Conservation (phyloP, 129 eudicot species). For the Pittosporum tobira region DNA sequence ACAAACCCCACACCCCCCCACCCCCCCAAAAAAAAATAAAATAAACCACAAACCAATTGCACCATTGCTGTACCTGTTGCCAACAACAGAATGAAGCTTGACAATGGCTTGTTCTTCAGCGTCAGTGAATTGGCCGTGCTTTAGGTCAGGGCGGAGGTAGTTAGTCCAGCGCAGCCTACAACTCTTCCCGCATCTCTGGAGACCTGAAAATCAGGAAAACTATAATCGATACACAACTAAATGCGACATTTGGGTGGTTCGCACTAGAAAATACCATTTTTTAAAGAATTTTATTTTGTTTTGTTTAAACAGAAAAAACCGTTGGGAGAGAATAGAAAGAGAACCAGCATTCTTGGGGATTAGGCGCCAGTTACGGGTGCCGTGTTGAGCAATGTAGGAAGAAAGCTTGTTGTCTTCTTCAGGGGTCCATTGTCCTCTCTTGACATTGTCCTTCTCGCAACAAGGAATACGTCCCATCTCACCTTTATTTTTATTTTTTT, state of each 20-base stretch:
- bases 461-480: slow-evolving; percentile 85
- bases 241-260: no score
- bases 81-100: slow-evolving; percentile 80
- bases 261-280: no score
- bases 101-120: slow-evolving; percentile 83
- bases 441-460: slow-evolving; percentile 85
- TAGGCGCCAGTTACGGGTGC: slow-evolving; percentile 90
- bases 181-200: slow-evolving; percentile 88
- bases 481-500: not conserved
- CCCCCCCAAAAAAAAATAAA: no score
- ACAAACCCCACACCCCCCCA: no score
- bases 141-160: slow-evolving; percentile 87
- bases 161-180: slow-evolving; percentile 88
- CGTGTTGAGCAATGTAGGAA: slow-evolving; percentile 84
- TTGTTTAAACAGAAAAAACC: no score
- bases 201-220: slow-evolving; percentile 31
- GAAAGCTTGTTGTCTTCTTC: slow-evolving; percentile 88
- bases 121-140: slow-evolving; percentile 71
- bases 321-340: not conserved
- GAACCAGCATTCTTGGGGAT: slow-evolving; percentile 85
- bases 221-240: not conserved
- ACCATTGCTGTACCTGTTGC: slow-evolving; percentile 55
- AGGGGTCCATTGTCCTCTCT: slow-evolving; percentile 91
- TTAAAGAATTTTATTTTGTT: no score
- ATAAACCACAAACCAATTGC: slow-evolving; percentile 6